Evolutionary conservation across 495 filamentous ascomycete genomes (phyloP), one percentile per base, ranked within the genome.

Genomic region (Annulohypoxylon bovei): DNA sequence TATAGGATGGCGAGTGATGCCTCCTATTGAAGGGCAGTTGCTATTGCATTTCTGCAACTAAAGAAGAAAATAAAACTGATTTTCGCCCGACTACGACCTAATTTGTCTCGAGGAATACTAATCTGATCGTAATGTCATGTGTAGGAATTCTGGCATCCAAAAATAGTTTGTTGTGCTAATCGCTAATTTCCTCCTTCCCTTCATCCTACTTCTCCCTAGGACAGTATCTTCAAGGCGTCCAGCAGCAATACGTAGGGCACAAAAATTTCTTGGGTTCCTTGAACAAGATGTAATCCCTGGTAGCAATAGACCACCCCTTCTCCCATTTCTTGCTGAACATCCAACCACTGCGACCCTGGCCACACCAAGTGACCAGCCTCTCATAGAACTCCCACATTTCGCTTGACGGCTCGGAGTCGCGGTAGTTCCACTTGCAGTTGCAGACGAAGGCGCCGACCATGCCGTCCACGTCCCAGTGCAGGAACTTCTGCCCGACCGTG

Each of bases 391-490:
- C 54, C 18, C 58, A 50, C 30, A 73, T 60, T 49, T 75, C 73
- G 52, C 9, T n/a, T n/a, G n/a, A n/a, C 6, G 2, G 2, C 28
- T 0, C 66, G 70, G 5, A 28, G 35, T 71, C 71, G 4, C 1
- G 0, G 5, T 18, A 42, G 9, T n/a, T 20, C 32, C 6, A 37
- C 63, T 73, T 70, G 55, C 69, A 76, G 88, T 90, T 16, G 88
- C 89, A 81, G 84, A 92, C 35, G 72, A 79, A 73, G 0, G 28
- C 8, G 18, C 16, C 30, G 11, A 35, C 52, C 1, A n/a, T 0
- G 0, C 16, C 57, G 25, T 14, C 4, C 4, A 27, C 3, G n/a
- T 50, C 62, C n/a, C 35, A 20, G 49, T 62, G 57, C 16, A 53
- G 0, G 14, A 1, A 18, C 27, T 35, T 49, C n/a, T 1, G 4